A percentile compares a stretch with the other conserved stretches of the same genome.
phyloP scores from a whole-genome alignment of 441 rosid species.

The Mallotus repandus region DNA sequence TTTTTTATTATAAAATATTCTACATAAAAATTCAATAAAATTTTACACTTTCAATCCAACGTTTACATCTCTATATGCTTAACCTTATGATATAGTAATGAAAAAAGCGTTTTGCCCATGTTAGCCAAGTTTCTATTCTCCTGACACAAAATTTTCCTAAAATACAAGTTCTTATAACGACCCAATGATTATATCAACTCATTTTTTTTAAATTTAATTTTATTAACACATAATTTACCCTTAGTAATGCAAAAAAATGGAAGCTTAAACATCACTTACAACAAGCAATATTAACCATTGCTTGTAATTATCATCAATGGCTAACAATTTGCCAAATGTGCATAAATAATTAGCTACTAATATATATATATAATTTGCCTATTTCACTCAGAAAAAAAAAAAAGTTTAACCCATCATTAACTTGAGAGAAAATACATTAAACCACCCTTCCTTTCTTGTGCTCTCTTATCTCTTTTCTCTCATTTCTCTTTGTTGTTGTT shows the following conservation, averaged over 20 bases:
- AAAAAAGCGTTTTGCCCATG: slow-evolving; percentile 7
- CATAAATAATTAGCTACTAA: neutral
- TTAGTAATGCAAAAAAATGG: slow-evolving; percentile 13
- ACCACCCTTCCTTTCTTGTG: slow-evolving; percentile 32
- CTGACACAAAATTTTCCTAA: slow-evolving; percentile 15
- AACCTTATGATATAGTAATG: neutral
- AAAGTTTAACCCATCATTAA: slow-evolving; percentile 1
- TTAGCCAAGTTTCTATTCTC: slow-evolving; percentile 17
- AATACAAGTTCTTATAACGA: slow-evolving; percentile 29
- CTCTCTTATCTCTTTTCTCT: neutral
- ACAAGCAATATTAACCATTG: slow-evolving; percentile 39
- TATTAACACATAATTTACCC: neutral
- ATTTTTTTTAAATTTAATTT: neutral
- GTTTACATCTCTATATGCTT: too few species aligned
- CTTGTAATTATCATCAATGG: slow-evolving; percentile 27
- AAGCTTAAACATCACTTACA: slow-evolving; percentile 30
- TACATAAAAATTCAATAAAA: too few species aligned
- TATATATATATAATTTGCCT: neutral
- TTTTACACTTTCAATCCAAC: too few species aligned
- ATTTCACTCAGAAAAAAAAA: slow-evolving; percentile 13
- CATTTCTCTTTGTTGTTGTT: neutral
- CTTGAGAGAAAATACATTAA: slow-evolving; percentile 21
- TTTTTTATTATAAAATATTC: too few species aligned
- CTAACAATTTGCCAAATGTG: slow-evolving; percentile 26
- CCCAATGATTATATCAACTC: slow-evolving; percentile 27